A percentile compares a stretch with the other conserved stretches of the same genome.
phyloP scores from a whole-genome alignment of 208 protist species.

The Acanthamoeba healyi region DNA sequence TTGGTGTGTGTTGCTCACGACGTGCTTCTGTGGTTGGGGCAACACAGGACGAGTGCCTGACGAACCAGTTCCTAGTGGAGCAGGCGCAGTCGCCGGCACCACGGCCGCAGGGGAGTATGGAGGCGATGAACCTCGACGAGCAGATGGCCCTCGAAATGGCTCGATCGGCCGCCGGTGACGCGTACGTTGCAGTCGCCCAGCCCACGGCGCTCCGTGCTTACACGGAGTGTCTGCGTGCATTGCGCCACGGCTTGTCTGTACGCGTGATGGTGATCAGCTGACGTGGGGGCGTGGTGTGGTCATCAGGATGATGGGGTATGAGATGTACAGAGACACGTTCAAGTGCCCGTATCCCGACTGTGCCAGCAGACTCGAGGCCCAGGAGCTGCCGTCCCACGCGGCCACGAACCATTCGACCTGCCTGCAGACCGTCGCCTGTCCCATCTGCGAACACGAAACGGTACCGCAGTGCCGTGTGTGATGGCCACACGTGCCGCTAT shows the following conservation, averaged over 20 bases:
- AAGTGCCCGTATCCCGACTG: slow-evolving; percentile 44
- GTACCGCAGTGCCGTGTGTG: not conserved
- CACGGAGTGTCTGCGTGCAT: not conserved
- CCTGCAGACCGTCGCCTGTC: slow-evolving; percentile 8
- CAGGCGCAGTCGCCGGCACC: not conserved
- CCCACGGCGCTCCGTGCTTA: not conserved
- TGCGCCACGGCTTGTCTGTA: no score
- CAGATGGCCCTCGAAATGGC: slow-evolving; percentile 25
- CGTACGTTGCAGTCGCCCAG: not conserved
- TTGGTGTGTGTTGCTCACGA: no score
- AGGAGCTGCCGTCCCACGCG: slow-evolving; percentile 54
- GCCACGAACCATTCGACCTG: slow-evolving; percentile 17
- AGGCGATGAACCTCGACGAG: not conserved
- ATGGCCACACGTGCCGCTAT: not conserved
- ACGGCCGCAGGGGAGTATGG: not conserved
- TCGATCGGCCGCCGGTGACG: not conserved
- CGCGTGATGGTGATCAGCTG: no score
- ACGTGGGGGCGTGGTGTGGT: not conserved
- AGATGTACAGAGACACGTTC: not conserved
- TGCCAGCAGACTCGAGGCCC: not conserved
- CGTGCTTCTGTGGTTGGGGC: no score
- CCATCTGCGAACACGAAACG: slow-evolving; percentile 52
- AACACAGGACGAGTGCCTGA: slow-evolving; percentile 37
- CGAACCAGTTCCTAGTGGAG: slow-evolving; percentile 48
- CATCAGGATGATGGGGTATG: not conserved